Conservation (phyloP, 495 filamentous ascomycete species). For the Lasiosphaeriaceae sp. region DNA sequence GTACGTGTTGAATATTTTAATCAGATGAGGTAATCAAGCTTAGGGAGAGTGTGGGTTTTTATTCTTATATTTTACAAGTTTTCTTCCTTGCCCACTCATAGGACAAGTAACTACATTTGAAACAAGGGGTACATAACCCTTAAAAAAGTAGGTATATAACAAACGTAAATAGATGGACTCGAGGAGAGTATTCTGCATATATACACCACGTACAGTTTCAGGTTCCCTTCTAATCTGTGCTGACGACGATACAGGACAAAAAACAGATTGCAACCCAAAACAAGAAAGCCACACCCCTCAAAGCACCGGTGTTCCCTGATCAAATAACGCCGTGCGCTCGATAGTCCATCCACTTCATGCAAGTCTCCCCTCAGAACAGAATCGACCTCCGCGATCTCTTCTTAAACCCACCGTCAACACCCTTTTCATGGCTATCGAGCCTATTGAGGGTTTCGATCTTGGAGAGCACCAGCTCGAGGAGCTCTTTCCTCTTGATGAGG, state of each 20-base stretch:
- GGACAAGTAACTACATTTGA: too few species aligned
- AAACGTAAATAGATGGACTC: neutral
- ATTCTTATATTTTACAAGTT: too few species aligned
- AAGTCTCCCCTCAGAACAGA: conserved; percentile 1
- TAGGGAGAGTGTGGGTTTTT: too few species aligned
- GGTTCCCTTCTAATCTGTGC: neutral
- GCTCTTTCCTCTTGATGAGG: conserved; percentile 84
- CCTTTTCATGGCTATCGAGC: conserved; percentile 53
- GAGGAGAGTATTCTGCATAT: conserved; percentile 8
- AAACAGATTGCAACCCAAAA: neutral
- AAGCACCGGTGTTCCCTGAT: too few species aligned
- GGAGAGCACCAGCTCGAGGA: conserved; percentile 83
- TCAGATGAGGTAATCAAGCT: too few species aligned
- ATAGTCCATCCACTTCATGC: neutral
- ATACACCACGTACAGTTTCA: neutral
- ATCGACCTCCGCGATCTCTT: conserved; percentile 4
- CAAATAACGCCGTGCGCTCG: too few species aligned
- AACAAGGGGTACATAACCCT: too few species aligned
- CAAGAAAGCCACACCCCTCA: too few species aligned
- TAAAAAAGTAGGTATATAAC: too few species aligned
- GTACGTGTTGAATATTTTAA: too few species aligned
- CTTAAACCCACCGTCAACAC: neutral
- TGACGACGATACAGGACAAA: neutral
- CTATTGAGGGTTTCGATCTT: conserved; percentile 89
- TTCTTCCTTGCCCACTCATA: too few species aligned